Evolutionary conservation across 768 basidiomycete genomes (phyloP), one percentile per base, ranked within the genome.

Genomic region (Rossbeevera mucosa): DNA sequence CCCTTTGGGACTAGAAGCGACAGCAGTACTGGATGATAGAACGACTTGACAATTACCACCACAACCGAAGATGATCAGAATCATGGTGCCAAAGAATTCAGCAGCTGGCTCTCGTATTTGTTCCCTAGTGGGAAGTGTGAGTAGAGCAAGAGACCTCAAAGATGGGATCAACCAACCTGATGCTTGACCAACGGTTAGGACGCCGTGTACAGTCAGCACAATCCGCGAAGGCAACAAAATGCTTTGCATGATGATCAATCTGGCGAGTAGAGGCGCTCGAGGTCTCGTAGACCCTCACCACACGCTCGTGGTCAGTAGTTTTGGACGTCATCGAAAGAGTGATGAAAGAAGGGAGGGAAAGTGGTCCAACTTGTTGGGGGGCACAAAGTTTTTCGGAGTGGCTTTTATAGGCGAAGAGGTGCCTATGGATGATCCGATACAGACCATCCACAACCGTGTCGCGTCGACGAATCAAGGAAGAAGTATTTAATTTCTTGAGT

Each of bases 71-170:
- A 83, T 77, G 50, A 83, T 69, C 8, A 86, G 68, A 26, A 85
- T 70, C 60, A 77, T 76, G 7, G 76, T 74, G 18, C 83, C 84
- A 41, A 85, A 60, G 57, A 85, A 83, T 64, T 86, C 85, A 14
- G 82, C 85, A 25, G 74, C 76, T 14, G 82, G 77, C 65, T 87
- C 84, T 53, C 79, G 73, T 36, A 85, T 62, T 43, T 63, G 61
- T 51, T 72, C 67, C 26, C 82, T 80, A 52, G 28, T 5, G 14
- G 22, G 31, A 47, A 21, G 24, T 7, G 20, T 63, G 42, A 64
- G 47, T n/a, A 47, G 9, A 22, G 44, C 4, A 0, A 42, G 14
- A 46, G n/a, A 40, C 9, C 0, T 12, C 18, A 29, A 49, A 33
- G 21, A n/a, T n/a, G n/a, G n/a, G 18, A 2, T 16, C 16, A 38